phyloP scores from a whole-genome alignment of 306 rosid species.

The Carpinus viminea region DNA sequence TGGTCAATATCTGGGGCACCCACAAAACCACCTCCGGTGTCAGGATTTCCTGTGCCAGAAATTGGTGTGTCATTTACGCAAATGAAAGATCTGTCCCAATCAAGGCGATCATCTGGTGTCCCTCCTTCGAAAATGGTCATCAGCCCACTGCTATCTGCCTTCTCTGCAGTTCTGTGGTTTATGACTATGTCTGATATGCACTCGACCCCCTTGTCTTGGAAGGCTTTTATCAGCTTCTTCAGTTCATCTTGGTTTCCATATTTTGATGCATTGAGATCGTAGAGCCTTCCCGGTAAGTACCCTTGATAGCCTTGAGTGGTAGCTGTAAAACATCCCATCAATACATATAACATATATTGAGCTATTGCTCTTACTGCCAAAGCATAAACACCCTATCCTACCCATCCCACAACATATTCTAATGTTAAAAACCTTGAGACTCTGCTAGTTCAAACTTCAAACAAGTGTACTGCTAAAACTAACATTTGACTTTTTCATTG shows the following conservation, averaged over 20 bases:
- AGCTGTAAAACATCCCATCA: neutral
- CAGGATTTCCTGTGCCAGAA: neutral
- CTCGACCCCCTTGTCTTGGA: slow-evolving; percentile 3
- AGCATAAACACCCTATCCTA: no score
- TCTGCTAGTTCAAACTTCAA: no score
- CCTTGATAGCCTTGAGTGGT: neutral
- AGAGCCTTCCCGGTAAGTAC: slow-evolving; percentile 10
- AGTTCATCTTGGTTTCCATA: slow-evolving; percentile 8
- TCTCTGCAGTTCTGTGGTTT: slow-evolving; percentile 6
- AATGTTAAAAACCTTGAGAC: no score
- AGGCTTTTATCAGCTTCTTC: neutral
- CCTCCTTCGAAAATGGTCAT: slow-evolving; percentile 1
- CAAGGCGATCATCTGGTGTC: slow-evolving; percentile 3
- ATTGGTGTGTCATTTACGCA: neutral
- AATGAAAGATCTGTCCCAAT: slow-evolving; percentile 1
- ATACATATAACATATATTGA: no score
- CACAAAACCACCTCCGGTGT: neutral
- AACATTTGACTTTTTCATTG: no score
- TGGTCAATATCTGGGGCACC: neutral
- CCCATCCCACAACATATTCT: no score
- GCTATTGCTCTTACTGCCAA: no score
- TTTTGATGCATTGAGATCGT: neutral
- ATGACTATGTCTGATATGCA: slow-evolving; percentile 5
- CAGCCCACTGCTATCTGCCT: neutral
- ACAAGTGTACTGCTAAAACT: no score